Percentiles rank a stretch among this genome's conserved stretches.
Conservation (phyloP, 495 filamentous ascomycete species). For the Trichodelitschia bisporula region DNA sequence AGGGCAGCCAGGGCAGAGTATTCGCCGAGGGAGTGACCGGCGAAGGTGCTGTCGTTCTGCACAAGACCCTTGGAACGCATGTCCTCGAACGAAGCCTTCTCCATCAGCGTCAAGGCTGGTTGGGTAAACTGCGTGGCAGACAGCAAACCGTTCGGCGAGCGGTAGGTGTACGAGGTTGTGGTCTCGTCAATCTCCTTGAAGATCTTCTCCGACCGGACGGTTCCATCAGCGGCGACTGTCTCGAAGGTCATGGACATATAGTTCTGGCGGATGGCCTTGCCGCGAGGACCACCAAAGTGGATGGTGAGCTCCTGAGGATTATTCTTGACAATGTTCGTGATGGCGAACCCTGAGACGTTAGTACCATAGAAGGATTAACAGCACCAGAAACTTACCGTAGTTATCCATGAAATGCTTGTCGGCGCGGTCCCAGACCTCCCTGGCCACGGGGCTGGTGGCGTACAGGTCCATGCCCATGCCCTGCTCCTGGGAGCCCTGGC, state of each 20-base stretch:
- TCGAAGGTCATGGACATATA: constrained; percentile 99
- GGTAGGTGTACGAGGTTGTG: constrained; percentile 88
- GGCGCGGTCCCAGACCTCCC: constrained; percentile 94
- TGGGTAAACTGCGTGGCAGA: constrained; percentile 98
- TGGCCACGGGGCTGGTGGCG: constrained; percentile 68
- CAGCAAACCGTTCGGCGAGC: constrained; percentile 79
- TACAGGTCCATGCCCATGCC: constrained; percentile 99
- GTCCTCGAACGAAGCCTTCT: constrained; percentile 98
- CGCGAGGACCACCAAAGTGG: constrained; percentile 88
- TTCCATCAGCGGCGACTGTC: constrained; percentile 70
- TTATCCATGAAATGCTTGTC: constrained; percentile 97
- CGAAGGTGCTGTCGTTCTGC: constrained; percentile 86
- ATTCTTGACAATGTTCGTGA: constrained; percentile 97
- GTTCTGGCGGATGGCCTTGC: constrained; percentile 91
- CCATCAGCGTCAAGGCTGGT: constrained; percentile 91
- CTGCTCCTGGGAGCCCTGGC: constrained; percentile 93
- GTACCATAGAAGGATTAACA: constrained; percentile 3
- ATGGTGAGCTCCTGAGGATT: constrained; percentile 98
- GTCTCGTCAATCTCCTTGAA: constrained; percentile 90
- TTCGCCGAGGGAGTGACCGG: constrained; percentile 92
- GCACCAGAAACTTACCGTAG: constrained; percentile 42
- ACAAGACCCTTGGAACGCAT: constrained; percentile 95
- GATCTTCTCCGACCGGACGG: constrained; percentile 92
- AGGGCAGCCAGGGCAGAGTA: constrained; percentile 93
- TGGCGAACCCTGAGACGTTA: constrained; percentile 57